phyloP scores from a whole-genome alignment of 306 rosid species.

The Dalbergia cultrata region DNA sequence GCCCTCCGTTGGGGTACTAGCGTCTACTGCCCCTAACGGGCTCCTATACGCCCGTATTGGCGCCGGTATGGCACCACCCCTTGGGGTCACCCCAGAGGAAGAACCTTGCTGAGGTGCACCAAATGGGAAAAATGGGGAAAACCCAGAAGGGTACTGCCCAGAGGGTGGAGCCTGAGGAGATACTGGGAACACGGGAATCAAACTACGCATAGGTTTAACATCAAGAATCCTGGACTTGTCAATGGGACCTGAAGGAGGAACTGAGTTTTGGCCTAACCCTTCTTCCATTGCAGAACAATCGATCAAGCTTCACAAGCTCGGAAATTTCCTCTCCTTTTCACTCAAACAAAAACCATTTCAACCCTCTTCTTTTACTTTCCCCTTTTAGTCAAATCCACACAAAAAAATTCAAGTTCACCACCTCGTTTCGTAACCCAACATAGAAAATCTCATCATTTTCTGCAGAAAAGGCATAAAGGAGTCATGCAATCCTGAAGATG shows the following conservation, averaged over 20 bases:
- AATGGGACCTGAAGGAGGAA: slow-evolving; percentile 56
- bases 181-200: slow-evolving; percentile 63
- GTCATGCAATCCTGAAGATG: slow-evolving; percentile 38
- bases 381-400: background rate
- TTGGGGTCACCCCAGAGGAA: background rate
- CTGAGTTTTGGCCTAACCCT: slow-evolving; percentile 53
- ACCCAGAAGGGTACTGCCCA: slow-evolving; percentile 57
- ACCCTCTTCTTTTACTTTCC: slow-evolving; percentile 14
- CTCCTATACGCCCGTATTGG: slow-evolving; percentile 43
- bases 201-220: slow-evolving; percentile 68
- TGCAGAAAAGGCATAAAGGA: slow-evolving; percentile 35
- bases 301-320: slow-evolving; percentile 38
- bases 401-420: background rate
- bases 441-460: slow-evolving; percentile 35
- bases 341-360: slow-evolving; percentile 24
- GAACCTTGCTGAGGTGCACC: slow-evolving; percentile 52
- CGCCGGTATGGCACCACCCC: slow-evolving; percentile 42
- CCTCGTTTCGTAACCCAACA: slow-evolving; percentile 39
- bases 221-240: slow-evolving; percentile 69
- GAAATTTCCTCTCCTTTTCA: background rate
- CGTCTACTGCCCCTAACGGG: slow-evolving; percentile 44
- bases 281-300: slow-evolving; percentile 56
- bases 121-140: slow-evolving; percentile 67
- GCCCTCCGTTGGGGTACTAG: slow-evolving; percentile 37
- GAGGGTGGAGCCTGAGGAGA: slow-evolving; percentile 47